These are phyloP conservation scores for Carallia pectinifolia DNA, from an alignment of 345 rosid genomes.

Conservation along the genomic window DNA sequence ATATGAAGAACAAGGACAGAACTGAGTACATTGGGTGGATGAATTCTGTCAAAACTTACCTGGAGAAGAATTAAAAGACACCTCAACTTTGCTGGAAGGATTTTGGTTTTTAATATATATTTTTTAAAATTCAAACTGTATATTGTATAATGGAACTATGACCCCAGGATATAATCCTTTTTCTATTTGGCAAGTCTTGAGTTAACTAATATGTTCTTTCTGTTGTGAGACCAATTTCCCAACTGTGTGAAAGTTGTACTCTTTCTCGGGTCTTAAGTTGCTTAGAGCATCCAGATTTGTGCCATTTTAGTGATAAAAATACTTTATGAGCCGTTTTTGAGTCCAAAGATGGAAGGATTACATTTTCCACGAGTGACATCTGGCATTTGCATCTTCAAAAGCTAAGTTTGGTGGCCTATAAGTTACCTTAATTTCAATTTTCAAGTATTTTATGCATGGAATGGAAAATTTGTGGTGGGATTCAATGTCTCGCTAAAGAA, in stretches of 20 bases:
- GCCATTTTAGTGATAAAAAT: background rate
- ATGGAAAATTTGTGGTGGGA: no score
- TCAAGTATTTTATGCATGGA: no score
- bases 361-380: no score
- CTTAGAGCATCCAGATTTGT: background rate
- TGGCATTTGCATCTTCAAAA: no score
- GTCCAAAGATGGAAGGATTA: background rate
- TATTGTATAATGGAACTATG: background rate
- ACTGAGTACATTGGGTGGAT: constrained; percentile 72
- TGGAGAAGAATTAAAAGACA: constrained; percentile 46
- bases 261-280: background rate
- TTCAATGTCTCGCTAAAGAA: no score
- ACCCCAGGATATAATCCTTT: background rate
- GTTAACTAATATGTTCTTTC: background rate
- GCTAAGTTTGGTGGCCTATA: no score
- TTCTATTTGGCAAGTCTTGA: background rate
- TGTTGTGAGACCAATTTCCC: background rate
- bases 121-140: background rate
- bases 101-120: background rate
- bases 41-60: constrained; percentile 58
- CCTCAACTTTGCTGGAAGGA: background rate
- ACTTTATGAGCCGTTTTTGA: background rate
- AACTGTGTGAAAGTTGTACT: background rate
- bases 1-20: constrained; percentile 70
- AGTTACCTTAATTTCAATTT: no score